These are phyloP conservation scores for Globisporangium orthogonon DNA, from an alignment of 352 stramenopile species.

Conservation along the genomic window DNA sequence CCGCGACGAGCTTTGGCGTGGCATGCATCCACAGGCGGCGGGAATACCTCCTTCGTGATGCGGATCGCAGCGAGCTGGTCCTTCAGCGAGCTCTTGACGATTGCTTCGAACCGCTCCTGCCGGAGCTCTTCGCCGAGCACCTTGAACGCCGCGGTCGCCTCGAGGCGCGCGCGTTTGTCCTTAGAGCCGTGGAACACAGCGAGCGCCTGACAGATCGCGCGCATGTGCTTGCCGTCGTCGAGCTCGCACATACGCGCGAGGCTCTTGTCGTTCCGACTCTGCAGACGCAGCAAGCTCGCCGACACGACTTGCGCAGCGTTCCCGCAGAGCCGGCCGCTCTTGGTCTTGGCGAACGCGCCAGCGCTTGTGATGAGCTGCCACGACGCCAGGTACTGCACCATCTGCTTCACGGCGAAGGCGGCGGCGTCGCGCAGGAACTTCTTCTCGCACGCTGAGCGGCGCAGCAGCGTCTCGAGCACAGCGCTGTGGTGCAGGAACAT, in stretches of 20 bases:
- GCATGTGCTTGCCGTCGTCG: slow-evolving; percentile 7
- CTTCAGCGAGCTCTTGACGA: slow-evolving; percentile 25
- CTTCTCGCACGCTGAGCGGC: slow-evolving; percentile 66
- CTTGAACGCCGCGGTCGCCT: slow-evolving; percentile 35
- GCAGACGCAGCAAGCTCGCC: slow-evolving; percentile 20
- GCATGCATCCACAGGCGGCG: neutral
- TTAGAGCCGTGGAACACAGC: slow-evolving; percentile 42
- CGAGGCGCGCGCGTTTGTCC: slow-evolving; percentile 31
- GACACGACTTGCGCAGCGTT: slow-evolving; percentile 39
- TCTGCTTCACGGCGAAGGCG: slow-evolving; percentile 24
- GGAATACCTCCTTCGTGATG: slow-evolving; percentile 42
- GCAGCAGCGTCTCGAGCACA: slow-evolving; percentile 52
- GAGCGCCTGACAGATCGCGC: slow-evolving; percentile 26
- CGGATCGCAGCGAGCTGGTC: slow-evolving; percentile 18
- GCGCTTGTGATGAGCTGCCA: slow-evolving; percentile 29
- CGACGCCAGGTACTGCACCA: slow-evolving; percentile 33
- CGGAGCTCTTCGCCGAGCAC: slow-evolving; percentile 36
- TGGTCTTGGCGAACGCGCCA: slow-evolving; percentile 42
- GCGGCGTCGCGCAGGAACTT: slow-evolving; percentile 63
- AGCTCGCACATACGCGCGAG: slow-evolving; percentile 1
- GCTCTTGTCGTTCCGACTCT: slow-evolving; percentile 6
- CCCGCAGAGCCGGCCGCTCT: slow-evolving; percentile 52
- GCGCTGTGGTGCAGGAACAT: slow-evolving; percentile 17
- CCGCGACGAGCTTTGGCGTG: slow-evolving; percentile 13
- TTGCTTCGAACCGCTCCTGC: slow-evolving; percentile 16